Base-by-base conservation (phyloP, 352 stramenopile species). In the Pythium oligandrum region DNA sequence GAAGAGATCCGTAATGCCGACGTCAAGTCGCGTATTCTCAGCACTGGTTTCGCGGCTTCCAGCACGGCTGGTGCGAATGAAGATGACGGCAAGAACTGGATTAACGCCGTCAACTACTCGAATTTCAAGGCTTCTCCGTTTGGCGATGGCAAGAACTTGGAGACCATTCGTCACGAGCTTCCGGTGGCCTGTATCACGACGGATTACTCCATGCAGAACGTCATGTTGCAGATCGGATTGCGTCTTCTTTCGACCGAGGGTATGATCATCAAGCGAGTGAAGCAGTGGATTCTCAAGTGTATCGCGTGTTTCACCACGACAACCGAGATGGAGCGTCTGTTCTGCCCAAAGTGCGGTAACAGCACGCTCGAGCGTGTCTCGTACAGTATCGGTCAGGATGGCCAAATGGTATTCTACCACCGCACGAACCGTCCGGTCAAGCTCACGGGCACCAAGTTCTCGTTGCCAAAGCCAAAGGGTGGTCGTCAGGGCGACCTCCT, bases 231-330 rank as follows among this genome's bases (percentile, higher is more conserved):
- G 77, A 89, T 95, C n/a, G 84, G 84, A 6, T 53, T 95, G 48
- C 73, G 80, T 17, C 73, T 93, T 40, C 54, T 95, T 17, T 92
- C 80, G 10, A 83, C 75, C 0, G 84, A 95, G 7, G 84, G 84
- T 44, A 91, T 93, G 84, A 63, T 87, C 40, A 93, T 95, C 58
- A 86, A 87, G 66, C 83, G 85, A 35, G 83, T 95, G 30, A 92
- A 93, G 70, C 82, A 97, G 56, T 99, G 96, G 93, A 97, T 99
- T 30, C 84, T 98, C 34, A 93, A 97, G 47, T 99, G 97, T 61
- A 86, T 94, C 36, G 95, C 96, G 31, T 99, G 97, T 66, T 99
- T 98, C 70, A 96, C 93, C 48, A 98, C 66, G 67, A 97, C 78
- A 58, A 94, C 74, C 2, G 89, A 98, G 60, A 91, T 97, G 82